phyloP scores from a whole-genome alignment of 495 filamentous ascomycete species.

The Neurospora sp. region DNA sequence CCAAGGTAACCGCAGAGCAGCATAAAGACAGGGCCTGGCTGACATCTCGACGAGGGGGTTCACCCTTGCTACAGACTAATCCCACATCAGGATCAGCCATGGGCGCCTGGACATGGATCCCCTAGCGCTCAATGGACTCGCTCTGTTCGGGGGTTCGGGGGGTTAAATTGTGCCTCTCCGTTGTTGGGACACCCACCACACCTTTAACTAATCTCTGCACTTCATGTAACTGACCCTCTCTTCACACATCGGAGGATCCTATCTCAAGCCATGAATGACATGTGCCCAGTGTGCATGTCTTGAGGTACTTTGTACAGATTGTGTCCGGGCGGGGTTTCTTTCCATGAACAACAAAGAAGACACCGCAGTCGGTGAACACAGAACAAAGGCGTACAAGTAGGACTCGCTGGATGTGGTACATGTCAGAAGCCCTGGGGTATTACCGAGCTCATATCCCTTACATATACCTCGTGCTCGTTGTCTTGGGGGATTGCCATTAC shows the following conservation, averaged over 20 bases:
- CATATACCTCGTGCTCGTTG: not conserved
- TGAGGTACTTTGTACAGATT: not conserved
- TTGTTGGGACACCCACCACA: not conserved
- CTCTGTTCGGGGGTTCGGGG: not conserved
- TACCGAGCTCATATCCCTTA: not conserved
- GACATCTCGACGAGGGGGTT: constrained; percentile 6
- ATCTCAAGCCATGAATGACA: not conserved
- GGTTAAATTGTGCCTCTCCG: not conserved
- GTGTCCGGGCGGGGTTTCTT: not conserved
- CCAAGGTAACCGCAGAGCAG: not conserved
- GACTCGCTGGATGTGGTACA: not conserved
- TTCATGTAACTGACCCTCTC: not conserved
- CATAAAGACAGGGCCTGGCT: constrained; percentile 7
- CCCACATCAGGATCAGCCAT: constrained; percentile 11
- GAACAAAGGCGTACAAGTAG: not conserved
- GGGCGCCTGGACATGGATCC: not conserved
- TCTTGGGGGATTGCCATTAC: not conserved
- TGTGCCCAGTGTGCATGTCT: not conserved
- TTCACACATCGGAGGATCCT: not conserved
- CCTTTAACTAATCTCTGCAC: not conserved
- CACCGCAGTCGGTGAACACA: not conserved
- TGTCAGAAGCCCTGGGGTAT: not conserved
- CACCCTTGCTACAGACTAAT: constrained; percentile 11
- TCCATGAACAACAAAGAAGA: not conserved
- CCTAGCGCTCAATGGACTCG: not conserved